Evolutionary conservation across 2,329 filamentous ascomycete genomes (phyloP).

Genomic region (Trichoderma harzianum): DNA sequence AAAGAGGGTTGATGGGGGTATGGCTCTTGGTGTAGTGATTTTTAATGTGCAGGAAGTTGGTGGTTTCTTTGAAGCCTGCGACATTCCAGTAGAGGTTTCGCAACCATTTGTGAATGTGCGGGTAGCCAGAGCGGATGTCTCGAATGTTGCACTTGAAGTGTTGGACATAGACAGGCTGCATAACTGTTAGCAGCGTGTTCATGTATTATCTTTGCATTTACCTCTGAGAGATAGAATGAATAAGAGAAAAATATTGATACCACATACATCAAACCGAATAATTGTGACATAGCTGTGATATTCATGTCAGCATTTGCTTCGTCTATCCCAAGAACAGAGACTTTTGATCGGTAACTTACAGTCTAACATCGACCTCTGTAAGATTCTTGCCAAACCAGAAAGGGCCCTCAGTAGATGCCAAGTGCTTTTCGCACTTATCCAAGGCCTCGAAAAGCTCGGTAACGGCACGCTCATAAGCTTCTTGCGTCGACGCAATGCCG

Average conservation of each 20-base stretch:
- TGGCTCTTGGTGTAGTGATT: conserved; percentile 61
- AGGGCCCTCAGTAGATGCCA: conserved; percentile 50
- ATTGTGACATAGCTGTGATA: conserved; percentile 58
- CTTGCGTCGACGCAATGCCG: conserved; percentile 78
- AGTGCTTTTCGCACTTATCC: conserved; percentile 69
- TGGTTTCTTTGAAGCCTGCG: conserved; percentile 73
- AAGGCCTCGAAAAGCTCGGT: conserved; percentile 67
- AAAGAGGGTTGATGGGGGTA: conserved; percentile 60
- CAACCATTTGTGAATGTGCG: conserved; percentile 74
- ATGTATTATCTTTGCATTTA: background rate
- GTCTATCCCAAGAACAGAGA: background rate
- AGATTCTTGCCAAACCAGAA: conserved; percentile 71
- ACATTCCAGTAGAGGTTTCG: conserved; percentile 78
- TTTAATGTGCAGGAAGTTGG: conserved; percentile 93
- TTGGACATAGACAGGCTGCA: conserved; percentile 67
- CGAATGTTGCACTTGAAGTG: conserved; percentile 83
- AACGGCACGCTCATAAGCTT: conserved; percentile 75
- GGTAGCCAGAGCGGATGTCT: conserved; percentile 80
- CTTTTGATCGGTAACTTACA: conserved; percentile 40
- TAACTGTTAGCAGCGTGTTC: background rate
- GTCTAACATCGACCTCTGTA: conserved; percentile 76
- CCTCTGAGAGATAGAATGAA: background rate
- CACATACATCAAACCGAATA: conserved; percentile 58
- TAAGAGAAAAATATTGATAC: background rate
- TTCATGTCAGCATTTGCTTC: background rate